Base-by-base conservation (phyloP, 1,284 basidiomycete species). In the Kwoniella shivajii region DNA sequence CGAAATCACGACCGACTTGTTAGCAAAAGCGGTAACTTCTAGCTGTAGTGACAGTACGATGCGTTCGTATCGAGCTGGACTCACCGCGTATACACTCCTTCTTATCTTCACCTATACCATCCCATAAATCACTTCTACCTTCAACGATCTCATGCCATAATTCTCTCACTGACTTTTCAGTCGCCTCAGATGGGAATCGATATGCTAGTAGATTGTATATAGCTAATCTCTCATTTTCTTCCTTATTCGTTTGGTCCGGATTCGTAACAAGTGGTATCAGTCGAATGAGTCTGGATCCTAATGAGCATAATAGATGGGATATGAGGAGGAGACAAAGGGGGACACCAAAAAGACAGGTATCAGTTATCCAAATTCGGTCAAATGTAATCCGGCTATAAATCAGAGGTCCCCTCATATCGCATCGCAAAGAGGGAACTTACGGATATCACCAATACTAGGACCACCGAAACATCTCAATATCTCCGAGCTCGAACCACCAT, bases 121-220 rank as follows among this genome's bases (percentile, higher is more conserved):
- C 73, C 95, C 95, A 99, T 3, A 97, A 81, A 1, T 68, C 63
- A 69, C 90, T 93, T 27, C 83, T 82, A 0, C 95, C 95, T 78
- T 98, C 94, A 13, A 98, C 88, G 59, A 98, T 92, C 60, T 91
- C 86, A 63, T 89, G 82, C 92, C 93, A 97, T 66, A 90, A 84
- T 30, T 91, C 89, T 59, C 90, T 85, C n/a, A 91, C 90, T 58
- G 86, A 85, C 47, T 83, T 82, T 64, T 92, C 88, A 0, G 84
- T 79, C 16, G 81, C 84, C 24, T 83, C 80, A 0, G 84, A 78
- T 3, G 91, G 88, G 33, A 96, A 83, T 1, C 93, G 85, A 74
- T 94, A 86, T 1, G 89, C 85, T 42, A 97, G 82, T 9, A 97
- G 82, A 38, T 82, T 81, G 52, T 86, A 85, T 60, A 92, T 88